A percentile compares a stretch with the other conserved stretches of the same genome.
phyloP scores from a whole-genome alignment of 2,329 filamentous ascomycete species.

The Thielaviopsis populi region DNA sequence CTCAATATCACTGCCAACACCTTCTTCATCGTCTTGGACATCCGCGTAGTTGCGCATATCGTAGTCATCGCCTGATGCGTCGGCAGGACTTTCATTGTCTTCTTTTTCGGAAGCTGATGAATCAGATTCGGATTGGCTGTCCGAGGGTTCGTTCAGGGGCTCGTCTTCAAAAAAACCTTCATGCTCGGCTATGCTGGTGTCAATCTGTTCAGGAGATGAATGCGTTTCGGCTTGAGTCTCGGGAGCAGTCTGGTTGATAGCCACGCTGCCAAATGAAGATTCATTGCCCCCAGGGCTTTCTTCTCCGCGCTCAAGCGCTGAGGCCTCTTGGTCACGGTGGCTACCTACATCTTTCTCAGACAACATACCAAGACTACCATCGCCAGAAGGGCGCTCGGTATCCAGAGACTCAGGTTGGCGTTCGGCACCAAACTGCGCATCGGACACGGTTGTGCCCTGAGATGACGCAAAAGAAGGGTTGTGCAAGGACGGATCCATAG shows the following conservation, averaged over 20 bases:
- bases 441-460: neutral
- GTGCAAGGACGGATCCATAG: neutral
- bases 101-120: slow-evolving; percentile 19
- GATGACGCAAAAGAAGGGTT: neutral
- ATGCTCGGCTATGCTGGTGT: neutral
- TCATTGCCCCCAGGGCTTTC: neutral
- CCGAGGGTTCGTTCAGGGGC: neutral
- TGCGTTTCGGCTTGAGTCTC: neutral
- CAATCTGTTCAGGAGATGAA: neutral
- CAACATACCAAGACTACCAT: neutral
- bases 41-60: slow-evolving; percentile 21
- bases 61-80: slow-evolving; percentile 21
- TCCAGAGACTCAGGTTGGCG: neutral
- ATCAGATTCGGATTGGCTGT: neutral
- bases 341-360: neutral
- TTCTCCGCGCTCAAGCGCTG: neutral
- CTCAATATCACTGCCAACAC: slow-evolving; percentile 8
- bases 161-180: neutral
- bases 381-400: neutral
- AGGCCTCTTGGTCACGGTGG: neutral
- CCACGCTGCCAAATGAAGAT: too few relatives aligned
- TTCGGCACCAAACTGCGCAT: neutral
- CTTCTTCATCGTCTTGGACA: slow-evolving; percentile 19
- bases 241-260: neutral
- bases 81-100: slow-evolving; percentile 21